These are phyloP conservation scores for Coelastrella sp. DNA, from an alignment of 139 green algal genomes.

Conservation along the genomic window DNA sequence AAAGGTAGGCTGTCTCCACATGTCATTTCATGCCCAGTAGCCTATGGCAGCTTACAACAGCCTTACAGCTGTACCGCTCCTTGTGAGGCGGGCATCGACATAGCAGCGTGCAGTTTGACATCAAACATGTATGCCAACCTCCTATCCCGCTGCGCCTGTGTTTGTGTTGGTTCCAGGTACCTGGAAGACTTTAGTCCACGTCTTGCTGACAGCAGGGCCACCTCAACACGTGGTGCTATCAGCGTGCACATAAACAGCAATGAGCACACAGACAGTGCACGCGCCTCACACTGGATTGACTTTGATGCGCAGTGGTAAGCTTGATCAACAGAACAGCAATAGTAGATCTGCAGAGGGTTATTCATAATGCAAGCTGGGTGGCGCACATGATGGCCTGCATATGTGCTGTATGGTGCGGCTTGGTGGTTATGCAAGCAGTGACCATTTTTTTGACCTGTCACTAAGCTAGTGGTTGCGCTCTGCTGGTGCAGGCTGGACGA, in stretches of 20 bases:
- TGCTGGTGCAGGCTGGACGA: constrained; percentile 74
- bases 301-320: constrained; percentile 82
- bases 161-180: constrained; percentile 38
- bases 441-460: background rate
- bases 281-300: constrained; percentile 79
- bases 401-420: background rate
- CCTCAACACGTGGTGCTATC: constrained; percentile 69
- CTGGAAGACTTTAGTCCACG: constrained; percentile 42
- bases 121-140: too few species aligned
- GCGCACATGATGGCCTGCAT: background rate
- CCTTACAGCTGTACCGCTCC: too few species aligned
- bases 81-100: too few species aligned
- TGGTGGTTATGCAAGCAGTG: background rate
- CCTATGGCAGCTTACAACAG: background rate
- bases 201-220: background rate
- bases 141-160: background rate
- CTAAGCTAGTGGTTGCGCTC: background rate
- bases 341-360: background rate
- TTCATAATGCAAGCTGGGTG: too few species aligned
- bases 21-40: too few species aligned
- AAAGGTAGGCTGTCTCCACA: constrained; percentile 75
- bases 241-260: constrained; percentile 90
- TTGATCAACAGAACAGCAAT: background rate
- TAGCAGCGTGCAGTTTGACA: too few species aligned
- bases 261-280: constrained; percentile 67